Evolutionary conservation across 1,284 basidiomycete genomes (phyloP).

Genomic region (Leccinum insolens): DNA sequence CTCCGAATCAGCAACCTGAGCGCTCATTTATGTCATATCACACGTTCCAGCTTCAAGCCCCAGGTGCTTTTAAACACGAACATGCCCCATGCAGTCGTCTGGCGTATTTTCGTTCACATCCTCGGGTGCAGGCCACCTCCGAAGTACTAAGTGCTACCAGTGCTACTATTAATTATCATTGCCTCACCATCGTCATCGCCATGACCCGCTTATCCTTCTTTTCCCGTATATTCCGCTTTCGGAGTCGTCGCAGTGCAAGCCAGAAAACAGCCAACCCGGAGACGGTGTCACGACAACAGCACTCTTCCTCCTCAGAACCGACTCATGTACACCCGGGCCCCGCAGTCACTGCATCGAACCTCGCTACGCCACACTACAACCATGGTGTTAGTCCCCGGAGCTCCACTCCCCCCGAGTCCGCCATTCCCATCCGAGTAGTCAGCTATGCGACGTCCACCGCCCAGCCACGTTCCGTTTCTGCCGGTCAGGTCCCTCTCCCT

Average conservation of each 20-base stretch:
- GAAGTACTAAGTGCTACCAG: neutral
- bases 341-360: neutral
- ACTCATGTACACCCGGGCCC: neutral
- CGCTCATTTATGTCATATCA: slow-evolving; percentile 3
- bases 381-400: neutral
- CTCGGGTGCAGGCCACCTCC: slow-evolving; percentile 23
- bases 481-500: neutral
- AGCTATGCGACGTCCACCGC: neutral
- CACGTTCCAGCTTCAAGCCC: neutral
- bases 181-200: neutral
- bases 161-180: neutral
- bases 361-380: neutral
- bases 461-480: neutral
- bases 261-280: neutral
- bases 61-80: slow-evolving; percentile 6
- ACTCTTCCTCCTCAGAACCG: neutral
- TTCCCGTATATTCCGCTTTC: slow-evolving; percentile 23
- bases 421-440: neutral
- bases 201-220: slow-evolving; percentile 24
- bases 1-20: neutral
- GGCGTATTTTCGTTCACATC: neutral
- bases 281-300: neutral
- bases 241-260: slow-evolving; percentile 9
- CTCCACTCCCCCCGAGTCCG: neutral
- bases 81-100: neutral